phyloP scores from a whole-genome alignment of 2,329 filamentous ascomycete species.

The Aspergillus arachidicola region DNA sequence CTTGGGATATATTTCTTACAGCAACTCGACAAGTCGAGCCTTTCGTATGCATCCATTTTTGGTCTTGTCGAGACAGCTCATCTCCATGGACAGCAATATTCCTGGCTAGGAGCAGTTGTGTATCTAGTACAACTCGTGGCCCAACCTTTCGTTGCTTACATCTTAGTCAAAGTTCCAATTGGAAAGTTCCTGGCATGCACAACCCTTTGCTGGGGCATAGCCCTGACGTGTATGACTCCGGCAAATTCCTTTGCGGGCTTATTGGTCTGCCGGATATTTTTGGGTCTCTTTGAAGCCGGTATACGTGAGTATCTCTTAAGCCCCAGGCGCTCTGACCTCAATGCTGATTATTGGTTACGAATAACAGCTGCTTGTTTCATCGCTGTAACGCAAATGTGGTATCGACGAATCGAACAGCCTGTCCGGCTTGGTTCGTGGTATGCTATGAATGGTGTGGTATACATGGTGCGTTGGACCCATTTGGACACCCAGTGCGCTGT shows the following conservation, averaged over 20 bases:
- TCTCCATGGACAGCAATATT: slow-evolving; percentile 59
- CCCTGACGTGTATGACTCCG: slow-evolving; percentile 56
- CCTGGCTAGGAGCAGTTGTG: slow-evolving; percentile 55
- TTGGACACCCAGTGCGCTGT: not conserved
- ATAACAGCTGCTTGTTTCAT: slow-evolving; percentile 52
- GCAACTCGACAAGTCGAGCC: slow-evolving; percentile 63
- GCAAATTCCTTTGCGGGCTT: slow-evolving; percentile 54
- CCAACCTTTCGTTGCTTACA: slow-evolving; percentile 55
- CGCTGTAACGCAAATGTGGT: slow-evolving; percentile 60
- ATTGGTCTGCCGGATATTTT: slow-evolving; percentile 57
- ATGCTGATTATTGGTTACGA: not conserved
- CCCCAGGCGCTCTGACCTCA: not conserved
- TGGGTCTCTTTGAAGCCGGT: slow-evolving; percentile 59
- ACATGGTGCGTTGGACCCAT: slow-evolving; percentile 43
- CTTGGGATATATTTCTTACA: slow-evolving; percentile 66
- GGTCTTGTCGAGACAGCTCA: slow-evolving; percentile 62
- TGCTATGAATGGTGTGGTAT: slow-evolving; percentile 59
- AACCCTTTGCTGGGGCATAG: slow-evolving; percentile 56
- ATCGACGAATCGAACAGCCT: slow-evolving; percentile 55
- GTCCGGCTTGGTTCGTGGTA: slow-evolving; percentile 56
- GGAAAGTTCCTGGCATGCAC: slow-evolving; percentile 61
- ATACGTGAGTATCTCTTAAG: slow-evolving; percentile 29
- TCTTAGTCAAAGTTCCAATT: slow-evolving; percentile 63
- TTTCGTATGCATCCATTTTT: slow-evolving; percentile 65
- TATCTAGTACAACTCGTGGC: slow-evolving; percentile 59